Base-by-base conservation (phyloP, 2,329 filamentous ascomycete species). In the Grosmannia huntii region DNA sequence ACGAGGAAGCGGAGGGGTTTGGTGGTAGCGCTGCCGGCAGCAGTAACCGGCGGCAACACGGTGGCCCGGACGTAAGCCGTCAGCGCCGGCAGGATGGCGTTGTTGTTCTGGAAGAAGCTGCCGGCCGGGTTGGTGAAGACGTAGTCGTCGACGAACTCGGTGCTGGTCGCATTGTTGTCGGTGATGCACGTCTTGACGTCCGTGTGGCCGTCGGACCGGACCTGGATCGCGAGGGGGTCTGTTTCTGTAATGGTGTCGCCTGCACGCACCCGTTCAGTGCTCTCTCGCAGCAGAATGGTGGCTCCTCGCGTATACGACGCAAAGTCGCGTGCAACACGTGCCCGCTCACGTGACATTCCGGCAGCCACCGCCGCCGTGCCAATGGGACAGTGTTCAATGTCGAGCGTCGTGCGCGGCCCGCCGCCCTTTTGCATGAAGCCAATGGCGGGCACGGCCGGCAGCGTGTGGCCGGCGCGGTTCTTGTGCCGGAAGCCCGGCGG, bases 51-150 rank as follows among this genome's bases (percentile, higher is more conserved):
- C 2, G 84, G 85, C 2, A 91, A 76, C 66, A 92, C 87, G 70
- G 87, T 82, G 44, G 87, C 78, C 62, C 90, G 87, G 69, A 97
- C 89, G 75, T 95, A 96, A 64, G 83, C 79, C 16, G 90, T 95
- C 72, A 97, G 95, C 19, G 76, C 74, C 33, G 89, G 84, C 27
- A 99, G 85, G 72, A 99, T 97, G 58, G 90, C 95, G 77, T 97
- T 97, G 80, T 99, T 99, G 79, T 99, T 99, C 69, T 99, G 94
- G 81, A 99, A 99, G 76, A 99, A 99, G 56, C 89, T 84, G 60
- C 91, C 91, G 12, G 94, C 94, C 3, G 88, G 89, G 74, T 95
- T 97, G 69, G 85, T 85, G 74, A 99, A 96, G 67, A 85, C 76
- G 75, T 87, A 94, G 70, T 84, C 75, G 67, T 86, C 89, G 62